A percentile compares a stretch with the other conserved stretches of the same genome.
Evolutionary conservation across 108 stramenopile genomes (phyloP).

Genomic region (Conticribra weissflogii): DNA sequence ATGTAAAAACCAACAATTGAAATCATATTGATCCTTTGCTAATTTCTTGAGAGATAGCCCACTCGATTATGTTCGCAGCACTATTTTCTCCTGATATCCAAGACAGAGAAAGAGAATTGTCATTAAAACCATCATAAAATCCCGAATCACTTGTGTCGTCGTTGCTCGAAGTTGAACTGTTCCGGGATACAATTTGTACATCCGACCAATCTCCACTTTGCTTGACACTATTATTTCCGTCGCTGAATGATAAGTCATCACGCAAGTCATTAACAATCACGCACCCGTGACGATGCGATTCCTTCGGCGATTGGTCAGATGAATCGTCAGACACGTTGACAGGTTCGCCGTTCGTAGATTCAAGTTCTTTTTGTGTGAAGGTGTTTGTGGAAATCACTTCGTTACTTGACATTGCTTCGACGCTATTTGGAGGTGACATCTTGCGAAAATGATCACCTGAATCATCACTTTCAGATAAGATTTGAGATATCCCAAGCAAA

Average conservation of each 20-base stretch:
- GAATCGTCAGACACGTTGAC: background rate
- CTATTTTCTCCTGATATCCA: conserved; percentile 12
- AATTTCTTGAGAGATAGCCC: conserved; percentile 6
- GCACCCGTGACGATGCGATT: background rate
- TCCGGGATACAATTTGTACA: background rate
- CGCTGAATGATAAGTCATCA: background rate
- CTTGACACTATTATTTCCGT: background rate
- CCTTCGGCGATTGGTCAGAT: background rate
- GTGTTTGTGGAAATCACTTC: background rate
- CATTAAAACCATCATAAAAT: background rate
- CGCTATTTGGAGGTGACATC: background rate
- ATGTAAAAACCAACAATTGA: background rate
- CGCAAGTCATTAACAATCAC: background rate
- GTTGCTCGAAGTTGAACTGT: background rate
- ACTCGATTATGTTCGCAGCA: conserved; percentile 13
- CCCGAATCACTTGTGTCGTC: background rate
- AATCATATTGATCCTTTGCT: background rate
- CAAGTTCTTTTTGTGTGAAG: background rate
- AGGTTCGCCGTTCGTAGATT: background rate
- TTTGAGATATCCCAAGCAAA: conserved; percentile 4
- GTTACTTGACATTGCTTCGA: background rate
- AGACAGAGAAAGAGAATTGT: conserved; percentile 12
- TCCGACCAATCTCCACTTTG: background rate
- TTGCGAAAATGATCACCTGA: conserved; percentile 1
- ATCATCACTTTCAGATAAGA: conserved; percentile 12